These are phyloP conservation scores for Akanthomyces muscarius DNA, from an alignment of 2,329 filamentous ascomycete species.

Conservation along the genomic window DNA sequence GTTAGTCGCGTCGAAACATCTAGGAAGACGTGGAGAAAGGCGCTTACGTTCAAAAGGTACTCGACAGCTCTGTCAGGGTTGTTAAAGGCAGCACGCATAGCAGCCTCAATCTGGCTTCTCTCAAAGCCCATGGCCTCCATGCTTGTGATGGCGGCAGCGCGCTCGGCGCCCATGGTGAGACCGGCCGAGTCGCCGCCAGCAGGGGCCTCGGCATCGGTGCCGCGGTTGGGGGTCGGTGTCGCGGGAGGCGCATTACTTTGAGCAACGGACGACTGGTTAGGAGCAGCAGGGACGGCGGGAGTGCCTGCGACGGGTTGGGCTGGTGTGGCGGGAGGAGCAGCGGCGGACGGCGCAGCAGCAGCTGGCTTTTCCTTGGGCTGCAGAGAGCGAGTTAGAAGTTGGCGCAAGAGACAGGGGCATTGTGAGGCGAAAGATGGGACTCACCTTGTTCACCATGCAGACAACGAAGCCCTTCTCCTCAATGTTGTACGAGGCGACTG, in stretches of 20 bases:
- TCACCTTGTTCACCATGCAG: conserved; percentile 95
- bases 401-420: neutral
- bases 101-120: conserved; percentile 80
- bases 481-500: conserved; percentile 94
- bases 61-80: conserved; percentile 97
- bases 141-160: conserved; percentile 76
- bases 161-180: conserved; percentile 80
- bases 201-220: conserved; percentile 53
- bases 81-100: conserved; percentile 94
- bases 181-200: conserved; percentile 46
- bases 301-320: conserved; percentile 54
- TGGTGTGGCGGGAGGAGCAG: conserved; percentile 57
- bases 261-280: conserved; percentile 38
- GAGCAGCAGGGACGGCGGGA: conserved; percentile 50
- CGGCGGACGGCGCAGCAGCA: conserved; percentile 52
- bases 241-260: conserved; percentile 45
- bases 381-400: conserved; percentile 17
- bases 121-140: conserved; percentile 99
- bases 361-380: conserved; percentile 63
- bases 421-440: conserved; percentile 20
- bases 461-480: conserved; percentile 99
- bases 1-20: neutral
- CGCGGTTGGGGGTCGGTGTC: conserved; percentile 43
- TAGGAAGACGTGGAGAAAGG: neutral
- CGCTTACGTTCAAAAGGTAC: conserved; percentile 78